Evolutionary conservation across 805 yeast species (phyloP).

Genomic region (Candida silvicultrix): DNA sequence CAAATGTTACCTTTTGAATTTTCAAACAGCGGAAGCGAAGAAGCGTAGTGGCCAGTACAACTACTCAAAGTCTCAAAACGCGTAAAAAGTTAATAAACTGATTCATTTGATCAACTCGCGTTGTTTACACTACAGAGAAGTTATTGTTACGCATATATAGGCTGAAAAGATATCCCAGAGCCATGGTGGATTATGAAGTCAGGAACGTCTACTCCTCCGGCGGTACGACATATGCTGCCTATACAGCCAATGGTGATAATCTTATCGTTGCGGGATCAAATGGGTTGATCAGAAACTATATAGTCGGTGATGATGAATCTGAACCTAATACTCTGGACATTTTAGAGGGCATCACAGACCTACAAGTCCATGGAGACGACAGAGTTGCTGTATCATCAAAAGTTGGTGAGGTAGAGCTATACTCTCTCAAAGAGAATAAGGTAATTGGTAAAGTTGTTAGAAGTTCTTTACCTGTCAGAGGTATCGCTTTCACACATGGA

Average conservation of each 20-base stretch:
- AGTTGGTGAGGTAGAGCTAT: conserved; percentile 20
- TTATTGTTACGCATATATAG: not conserved
- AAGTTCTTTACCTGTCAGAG: conserved; percentile 34
- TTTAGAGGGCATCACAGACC: conserved; percentile 15
- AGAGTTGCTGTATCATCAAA: conserved; percentile 16
- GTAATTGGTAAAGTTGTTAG: conserved; percentile 13
- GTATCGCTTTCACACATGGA: conserved; percentile 50
- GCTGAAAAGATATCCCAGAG: not conserved
- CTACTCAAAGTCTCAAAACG: too few species aligned
- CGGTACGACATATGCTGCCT: conserved; percentile 13
- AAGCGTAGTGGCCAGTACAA: not conserved
- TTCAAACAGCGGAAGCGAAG: too few species aligned
- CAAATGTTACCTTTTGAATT: not conserved
- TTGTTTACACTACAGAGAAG: not conserved
- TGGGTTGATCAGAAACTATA: conserved; percentile 18
- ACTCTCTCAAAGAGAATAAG: conserved; percentile 10
- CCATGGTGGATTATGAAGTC: conserved; percentile 12
- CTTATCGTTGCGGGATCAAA: conserved; percentile 18
- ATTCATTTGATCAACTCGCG: not conserved
- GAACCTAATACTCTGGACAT: conserved; percentile 22
- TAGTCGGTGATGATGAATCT: conserved; percentile 12
- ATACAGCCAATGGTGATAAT: conserved; percentile 13
- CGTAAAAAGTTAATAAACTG: not conserved
- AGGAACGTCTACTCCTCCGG: conserved; percentile 19
- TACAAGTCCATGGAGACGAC: conserved; percentile 11